Evolutionary conservation across 306 rosid genomes (phyloP), one percentile per base, ranked within the genome.

Genomic region (Trifolium fragiferum): DNA sequence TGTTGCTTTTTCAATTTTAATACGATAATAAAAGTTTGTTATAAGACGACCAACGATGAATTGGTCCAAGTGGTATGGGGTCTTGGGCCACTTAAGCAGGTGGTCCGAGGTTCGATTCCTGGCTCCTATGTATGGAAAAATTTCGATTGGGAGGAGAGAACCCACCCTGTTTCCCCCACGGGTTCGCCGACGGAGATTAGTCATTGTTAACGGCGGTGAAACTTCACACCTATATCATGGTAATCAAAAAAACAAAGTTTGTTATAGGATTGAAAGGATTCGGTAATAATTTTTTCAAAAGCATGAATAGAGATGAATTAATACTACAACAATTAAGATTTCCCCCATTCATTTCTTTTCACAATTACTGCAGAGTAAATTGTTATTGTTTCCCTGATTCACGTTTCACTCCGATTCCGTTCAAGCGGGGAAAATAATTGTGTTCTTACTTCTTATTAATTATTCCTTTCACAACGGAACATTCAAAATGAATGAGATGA

Each of bases 401-500:
- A 19, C 30, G 62, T 59, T 69, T 20, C 10, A 30, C 18, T 68
- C 35, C 49, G 72, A 44, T 68, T 49, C 9, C 49, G 19, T 80
- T 38, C 7, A 21, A 55, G 50, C 20, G 5, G 25, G 49, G 14
- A 9, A 5, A 14, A 3, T 46, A 37, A 1, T 46, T 68, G 27
- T 40, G 7, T 49, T 72, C 50, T 66, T n/a, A 10, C 51, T 57
- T 19, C 51, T 57, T 19, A 53, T 19, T 23, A 15, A 15, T 35
- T 40, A 40, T 8, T 3, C 33, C 74, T 54, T 55, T 43, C 14
- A 54, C 41, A 53, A 20, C 63, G 70, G 32, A 64, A 61, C 63
- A 76, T 65, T 76, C 49, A 65, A 70, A 55, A 33, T 23, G 59
- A 74, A 49, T 33, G 51, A 16, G 32, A 38, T 35, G 82, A 40